Conservation (phyloP, 192 early-diverging fungal genomes). For the Haplosporangium gracile region DNA sequence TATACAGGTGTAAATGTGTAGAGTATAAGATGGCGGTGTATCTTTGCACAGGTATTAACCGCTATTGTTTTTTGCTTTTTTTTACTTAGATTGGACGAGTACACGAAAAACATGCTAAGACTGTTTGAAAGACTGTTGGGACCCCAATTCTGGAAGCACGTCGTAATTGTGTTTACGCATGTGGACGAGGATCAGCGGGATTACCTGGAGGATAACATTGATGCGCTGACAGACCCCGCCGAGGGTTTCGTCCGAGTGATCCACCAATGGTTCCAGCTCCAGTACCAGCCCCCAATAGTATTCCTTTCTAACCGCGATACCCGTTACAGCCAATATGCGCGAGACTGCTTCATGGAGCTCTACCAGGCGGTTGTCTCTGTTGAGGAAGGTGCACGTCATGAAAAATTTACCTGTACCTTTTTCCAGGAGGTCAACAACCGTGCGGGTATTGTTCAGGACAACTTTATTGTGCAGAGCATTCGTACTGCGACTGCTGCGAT, state of each 20-base stretch:
- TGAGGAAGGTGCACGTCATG: conserved; percentile 51
- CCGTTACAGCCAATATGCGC: conserved; percentile 60
- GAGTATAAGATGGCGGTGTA: neutral
- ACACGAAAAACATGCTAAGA: conserved; percentile 65
- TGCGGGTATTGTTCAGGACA: conserved; percentile 58
- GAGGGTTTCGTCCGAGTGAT: conserved; percentile 65
- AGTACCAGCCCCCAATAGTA: conserved; percentile 60
- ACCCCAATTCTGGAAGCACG: conserved; percentile 67
- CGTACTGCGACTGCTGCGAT: conserved; percentile 45
- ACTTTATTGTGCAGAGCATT: conserved; percentile 61
- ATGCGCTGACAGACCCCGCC: conserved; percentile 55
- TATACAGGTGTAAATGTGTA: neutral
- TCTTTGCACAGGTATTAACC: neutral
- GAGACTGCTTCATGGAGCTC: conserved; percentile 59
- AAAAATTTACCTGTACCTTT: conserved; percentile 63
- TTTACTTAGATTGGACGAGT: conserved; percentile 60
- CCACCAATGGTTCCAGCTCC: conserved; percentile 57
- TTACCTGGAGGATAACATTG: conserved; percentile 60
- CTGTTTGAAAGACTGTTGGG: conserved; percentile 63
- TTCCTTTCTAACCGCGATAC: conserved; percentile 63
- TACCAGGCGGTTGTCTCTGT: conserved; percentile 59
- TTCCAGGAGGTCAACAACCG: conserved; percentile 61
- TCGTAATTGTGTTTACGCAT: conserved; percentile 67
- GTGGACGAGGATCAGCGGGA: conserved; percentile 63
- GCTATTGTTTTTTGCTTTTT: neutral